Evolutionary conservation across 441 rosid species (phyloP), one percentile per base, ranked within the genome.

Genomic region (Adansonia madagascariensis): DNA sequence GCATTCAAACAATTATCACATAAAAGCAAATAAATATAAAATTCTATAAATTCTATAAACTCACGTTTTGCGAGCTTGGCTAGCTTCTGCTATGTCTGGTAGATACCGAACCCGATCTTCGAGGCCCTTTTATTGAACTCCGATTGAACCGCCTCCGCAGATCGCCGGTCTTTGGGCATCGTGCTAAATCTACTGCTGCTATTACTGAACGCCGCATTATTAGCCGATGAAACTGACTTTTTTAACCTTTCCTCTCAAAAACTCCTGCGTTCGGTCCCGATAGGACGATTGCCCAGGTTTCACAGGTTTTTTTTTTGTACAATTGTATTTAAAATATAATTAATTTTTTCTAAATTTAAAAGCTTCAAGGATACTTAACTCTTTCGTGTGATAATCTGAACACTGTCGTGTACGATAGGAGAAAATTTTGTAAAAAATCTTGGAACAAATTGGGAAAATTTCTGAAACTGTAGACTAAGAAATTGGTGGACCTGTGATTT

Each of bases 51-150:
- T 49, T 27, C 9, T 66, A 12, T 31, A 22, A 31, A 50, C 74
- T 3, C 62, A 71, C 74, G 27, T 31, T 71, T 71, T 0, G 94
- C 90, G 1, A 90, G 84, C 84, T 90, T 90, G 0, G 90, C 73
- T 0, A 90, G 88, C 82, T 90, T 90, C 87, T 88, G 92, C 1
- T 92, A 90, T 8, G 94, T 86, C 75, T 90, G 94, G 62, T 85
- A 86, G 27, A 90, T 89, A 39, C 88, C 94, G 20, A 82, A 77
- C 68, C 94, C 92, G 11, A 90, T 84, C 78, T 83, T 85, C 27
- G 87, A 79, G 74, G 94, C 94, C 83, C 90, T 85, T 66, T 47
- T 80, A 55, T 79, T 85, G 79, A 90, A 90, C 73, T 90, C 94
- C 8, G 92, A 88, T 43, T 89, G 89, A 35, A 81, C 76, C 18